Base-by-base conservation (phyloP, 352 stramenopile species). In the Paralagenidium karlingii region DNA sequence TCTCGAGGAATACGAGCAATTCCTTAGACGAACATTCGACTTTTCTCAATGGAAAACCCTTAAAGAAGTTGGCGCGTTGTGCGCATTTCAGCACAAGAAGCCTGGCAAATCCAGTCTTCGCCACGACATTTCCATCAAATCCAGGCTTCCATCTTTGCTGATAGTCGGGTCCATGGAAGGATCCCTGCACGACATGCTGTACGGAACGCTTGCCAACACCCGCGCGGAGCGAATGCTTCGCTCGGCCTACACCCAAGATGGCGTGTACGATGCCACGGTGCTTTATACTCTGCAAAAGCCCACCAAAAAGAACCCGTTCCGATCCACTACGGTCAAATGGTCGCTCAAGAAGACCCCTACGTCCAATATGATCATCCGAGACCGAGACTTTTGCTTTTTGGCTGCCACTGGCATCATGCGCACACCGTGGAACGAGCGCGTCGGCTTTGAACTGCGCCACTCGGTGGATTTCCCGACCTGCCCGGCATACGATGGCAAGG, bases 311-410 rank as follows among this genome's bases (percentile, higher is more conserved):
- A 62, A 55, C 43, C 58, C 60, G 15, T 60, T 71, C 15, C 74
- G 76, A 49, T 67, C 81, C 40, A 62, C 79, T 18, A 82, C 70
- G 2, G 59, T 82, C 51, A 78, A 77, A 46, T 87, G 74, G 74
- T 61, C 60, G 37, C 57, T 51, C 16, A 47, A 55, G 19, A 57
- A 77, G 20, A 55, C 74, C 39, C 58, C 67, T 20, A 78, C 67
- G 31, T 61, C 64, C 33, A n/a, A n/a, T n/a, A n/a, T n/a, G n/a
- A 40, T 87, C 11, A 56, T 82, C 36, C 73, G 69, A 49, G 63
- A 80, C 51, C 67, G 73, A 13, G 73, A 84, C 40, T 83, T 79
- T 37, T 49, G 79, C 39, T n/a, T n/a, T n/a, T n/a, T n/a, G n/a
- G n/a, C n/a, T n/a, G n/a, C n/a, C n/a, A n/a, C n/a, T n/a, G n/a